Conservation (phyloP, 345 rosid genomes). For the Limnanthes douglasii region DNA sequence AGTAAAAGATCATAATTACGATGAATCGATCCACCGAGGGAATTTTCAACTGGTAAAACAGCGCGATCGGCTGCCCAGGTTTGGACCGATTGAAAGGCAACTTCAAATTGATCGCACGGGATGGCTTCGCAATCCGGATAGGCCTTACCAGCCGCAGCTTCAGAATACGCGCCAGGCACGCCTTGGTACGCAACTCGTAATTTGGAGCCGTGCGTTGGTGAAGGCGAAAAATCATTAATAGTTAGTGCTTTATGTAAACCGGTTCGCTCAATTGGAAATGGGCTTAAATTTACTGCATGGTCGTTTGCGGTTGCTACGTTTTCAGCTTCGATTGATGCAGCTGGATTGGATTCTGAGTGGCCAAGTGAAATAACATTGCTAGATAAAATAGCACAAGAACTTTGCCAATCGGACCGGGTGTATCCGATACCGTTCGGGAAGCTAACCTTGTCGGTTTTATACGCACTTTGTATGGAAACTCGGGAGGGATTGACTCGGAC, state of each 20-base stretch:
- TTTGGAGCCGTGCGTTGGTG: constrained; percentile 76
- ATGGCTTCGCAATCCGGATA: constrained; percentile 86
- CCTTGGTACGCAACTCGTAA: constrained; percentile 84
- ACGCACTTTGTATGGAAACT: too few species aligned
- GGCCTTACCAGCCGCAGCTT: constrained; percentile 93
- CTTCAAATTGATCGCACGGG: constrained; percentile 95
- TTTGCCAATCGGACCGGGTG: constrained; percentile 67
- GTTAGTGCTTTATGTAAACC: constrained; percentile 41
- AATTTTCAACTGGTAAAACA: constrained; percentile 82
- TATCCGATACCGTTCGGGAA: constrained; percentile 36
- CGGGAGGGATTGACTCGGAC: too few species aligned
- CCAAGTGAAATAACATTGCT: constrained; percentile 47
- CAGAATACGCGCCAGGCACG: constrained; percentile 91
- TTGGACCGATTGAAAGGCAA: constrained; percentile 73
- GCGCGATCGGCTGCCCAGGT: constrained; percentile 97
- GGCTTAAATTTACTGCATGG: constrained; percentile 38
- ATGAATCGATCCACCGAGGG: constrained; percentile 92
- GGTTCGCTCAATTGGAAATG: constrained; percentile 35
- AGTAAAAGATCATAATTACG: constrained; percentile 89
- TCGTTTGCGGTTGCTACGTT: constrained; percentile 52
- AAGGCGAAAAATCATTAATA: constrained; percentile 67
- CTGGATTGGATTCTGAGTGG: constrained; percentile 28
- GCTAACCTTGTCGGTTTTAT: too few species aligned
- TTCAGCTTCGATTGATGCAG: too few species aligned
- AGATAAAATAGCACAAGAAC: constrained; percentile 68